These are phyloP conservation scores for Microbotryum saponariae DNA, from an alignment of 1,284 basidiomycete species.

Conservation along the genomic window DNA sequence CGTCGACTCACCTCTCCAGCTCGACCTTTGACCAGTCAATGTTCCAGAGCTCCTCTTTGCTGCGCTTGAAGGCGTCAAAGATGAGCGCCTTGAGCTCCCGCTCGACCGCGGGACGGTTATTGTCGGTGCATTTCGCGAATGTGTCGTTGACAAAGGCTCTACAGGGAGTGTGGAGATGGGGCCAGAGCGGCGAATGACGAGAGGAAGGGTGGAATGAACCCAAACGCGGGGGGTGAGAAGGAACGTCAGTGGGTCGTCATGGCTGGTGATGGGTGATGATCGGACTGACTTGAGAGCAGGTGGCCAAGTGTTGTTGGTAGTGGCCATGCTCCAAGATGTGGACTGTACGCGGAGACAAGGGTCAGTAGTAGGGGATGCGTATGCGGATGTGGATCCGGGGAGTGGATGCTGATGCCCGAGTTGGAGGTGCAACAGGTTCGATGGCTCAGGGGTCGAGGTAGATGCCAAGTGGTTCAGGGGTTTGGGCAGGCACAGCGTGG, in stretches of 20 bases:
- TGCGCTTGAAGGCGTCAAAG: constrained; percentile 40
- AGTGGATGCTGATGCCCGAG: not conserved
- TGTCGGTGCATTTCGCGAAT: constrained; percentile 40
- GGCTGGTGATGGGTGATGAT: not conserved
- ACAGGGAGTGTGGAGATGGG: not conserved
- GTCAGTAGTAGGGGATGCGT: no score
- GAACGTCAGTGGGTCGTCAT: not conserved
- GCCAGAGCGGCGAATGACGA: not conserved
- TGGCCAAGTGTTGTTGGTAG: constrained; percentile 17
- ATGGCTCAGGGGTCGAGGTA: no score
- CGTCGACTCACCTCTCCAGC: constrained; percentile 57
- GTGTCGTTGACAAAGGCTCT: constrained; percentile 38
- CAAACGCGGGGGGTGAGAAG: not conserved
- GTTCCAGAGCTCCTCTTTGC: constrained; percentile 68
- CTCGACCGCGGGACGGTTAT: constrained; percentile 42
- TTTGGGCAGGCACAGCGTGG: no score
- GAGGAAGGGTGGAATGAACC: not conserved
- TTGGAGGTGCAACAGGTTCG: no score
- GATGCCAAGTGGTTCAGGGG: no score
- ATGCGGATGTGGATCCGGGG: not conserved
- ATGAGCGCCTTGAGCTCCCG: constrained; percentile 44
- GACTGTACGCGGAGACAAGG: not conserved
- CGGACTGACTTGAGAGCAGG: constrained; percentile 26
- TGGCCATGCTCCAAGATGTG: constrained; percentile 2
- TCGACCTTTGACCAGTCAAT: constrained; percentile 78